Evolutionary conservation across 192 early-diverging fungal species (phyloP).

Genomic region (Endogone sp.): DNA sequence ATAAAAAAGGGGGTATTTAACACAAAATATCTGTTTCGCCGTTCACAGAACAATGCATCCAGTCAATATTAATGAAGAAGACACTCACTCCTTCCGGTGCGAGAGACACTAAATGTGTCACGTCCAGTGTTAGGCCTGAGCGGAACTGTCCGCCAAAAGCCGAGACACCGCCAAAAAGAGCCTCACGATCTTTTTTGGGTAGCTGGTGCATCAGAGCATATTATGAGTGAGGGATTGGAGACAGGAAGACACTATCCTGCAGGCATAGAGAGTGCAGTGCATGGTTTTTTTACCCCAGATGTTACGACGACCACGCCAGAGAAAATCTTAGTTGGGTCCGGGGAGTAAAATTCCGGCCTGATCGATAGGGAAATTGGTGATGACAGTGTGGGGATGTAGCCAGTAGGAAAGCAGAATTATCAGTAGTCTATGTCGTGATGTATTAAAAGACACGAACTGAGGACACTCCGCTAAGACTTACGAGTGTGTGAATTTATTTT

Average conservation of each 20-base stretch:
- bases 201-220: slow-evolving; percentile 18
- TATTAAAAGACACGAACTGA: no score
- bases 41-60: no score
- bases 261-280: no score
- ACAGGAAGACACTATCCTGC: background rate
- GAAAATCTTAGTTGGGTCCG: slow-evolving; percentile 40
- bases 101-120: slow-evolving; percentile 37
- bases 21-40: no score
- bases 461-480: slow-evolving; percentile 1
- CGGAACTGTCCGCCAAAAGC: slow-evolving; percentile 35
- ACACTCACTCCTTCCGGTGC: slow-evolving; percentile 15
- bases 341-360: slow-evolving; percentile 31
- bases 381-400: no score
- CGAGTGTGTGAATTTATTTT: slow-evolving; percentile 4
- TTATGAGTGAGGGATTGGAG: no score
- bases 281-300: slow-evolving; percentile 31
- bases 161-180: slow-evolving; percentile 32
- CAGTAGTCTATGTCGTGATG: no score
- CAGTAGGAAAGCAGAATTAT: no score
- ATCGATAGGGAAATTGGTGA: no score
- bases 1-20: no score
- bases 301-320: slow-evolving; percentile 41
- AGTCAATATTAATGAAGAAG: no score
- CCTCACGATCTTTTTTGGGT: slow-evolving; percentile 23
- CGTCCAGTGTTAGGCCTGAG: slow-evolving; percentile 21